Evolutionary conservation across 2,329 filamentous ascomycete genomes (phyloP).

Genomic region (Fusarium subtropicale): DNA sequence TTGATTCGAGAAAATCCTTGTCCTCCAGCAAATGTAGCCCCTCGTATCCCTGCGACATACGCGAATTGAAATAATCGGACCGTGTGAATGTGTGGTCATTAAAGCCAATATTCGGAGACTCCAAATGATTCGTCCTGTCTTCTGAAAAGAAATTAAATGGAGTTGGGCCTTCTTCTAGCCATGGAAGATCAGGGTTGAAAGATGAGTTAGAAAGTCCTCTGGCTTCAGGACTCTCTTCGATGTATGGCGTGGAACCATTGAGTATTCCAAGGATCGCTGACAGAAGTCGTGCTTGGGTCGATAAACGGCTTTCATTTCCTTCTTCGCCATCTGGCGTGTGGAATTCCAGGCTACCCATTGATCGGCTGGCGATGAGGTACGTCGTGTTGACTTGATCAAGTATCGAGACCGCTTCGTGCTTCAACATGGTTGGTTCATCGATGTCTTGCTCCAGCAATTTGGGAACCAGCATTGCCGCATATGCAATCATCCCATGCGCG

Average conservation of each 20-base stretch:
- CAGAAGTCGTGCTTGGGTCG: background rate
- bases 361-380: background rate
- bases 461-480: background rate
- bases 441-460: background rate
- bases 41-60: background rate
- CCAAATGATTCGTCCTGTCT: background rate
- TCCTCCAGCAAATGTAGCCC: fast-evolving
- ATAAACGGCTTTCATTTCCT: background rate
- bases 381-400: background rate
- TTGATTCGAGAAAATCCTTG: background rate
- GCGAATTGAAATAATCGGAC: background rate
- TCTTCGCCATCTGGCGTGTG: fast-evolving
- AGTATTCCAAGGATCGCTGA: background rate
- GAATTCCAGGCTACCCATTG: background rate
- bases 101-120: background rate
- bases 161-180: background rate
- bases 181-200: background rate
- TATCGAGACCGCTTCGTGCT: background rate
- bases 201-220: background rate
- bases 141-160: background rate
- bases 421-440: background rate
- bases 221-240: fast-evolving
- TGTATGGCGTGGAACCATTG: fast-evolving
- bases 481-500: background rate
- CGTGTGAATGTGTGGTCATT: fast-evolving